Conservation (phyloP, 345 rosid species). For the Cardiospermum halicacabum region DNA sequence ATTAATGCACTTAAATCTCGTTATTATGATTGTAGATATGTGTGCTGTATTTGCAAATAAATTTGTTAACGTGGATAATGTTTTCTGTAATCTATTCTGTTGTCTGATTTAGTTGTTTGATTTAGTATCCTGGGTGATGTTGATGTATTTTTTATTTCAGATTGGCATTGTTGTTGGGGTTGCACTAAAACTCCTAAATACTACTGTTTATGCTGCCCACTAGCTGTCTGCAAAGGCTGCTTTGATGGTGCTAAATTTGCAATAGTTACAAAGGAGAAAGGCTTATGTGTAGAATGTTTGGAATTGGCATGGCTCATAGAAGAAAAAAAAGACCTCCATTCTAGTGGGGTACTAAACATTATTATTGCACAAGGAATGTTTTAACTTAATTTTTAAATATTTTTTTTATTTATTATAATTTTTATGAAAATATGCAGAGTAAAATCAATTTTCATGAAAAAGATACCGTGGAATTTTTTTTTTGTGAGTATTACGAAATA, state of each 20-base stretch:
- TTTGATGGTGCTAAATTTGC: constrained; percentile 27
- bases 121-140: too few relatives aligned
- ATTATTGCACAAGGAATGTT: neutral
- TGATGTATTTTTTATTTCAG: constrained; percentile 28
- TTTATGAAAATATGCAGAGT: constrained; percentile 19
- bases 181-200: constrained; percentile 38
- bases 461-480: constrained; percentile 33
- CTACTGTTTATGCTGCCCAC: constrained; percentile 48
- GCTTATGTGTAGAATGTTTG: constrained; percentile 39
- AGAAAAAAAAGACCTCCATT: constrained; percentile 31
- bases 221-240: constrained; percentile 42
- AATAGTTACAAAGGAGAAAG: constrained; percentile 21
- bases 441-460: constrained; percentile 33
- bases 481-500: constrained; percentile 46
- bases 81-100: too few relatives aligned
- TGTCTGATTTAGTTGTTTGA: too few relatives aligned
- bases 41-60: too few relatives aligned
- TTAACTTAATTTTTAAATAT: neutral
- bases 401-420: neutral
- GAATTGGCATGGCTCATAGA: constrained; percentile 34
- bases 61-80: too few relatives aligned
- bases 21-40: too few relatives aligned
- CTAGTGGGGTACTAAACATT: constrained; percentile 27
- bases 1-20: too few relatives aligned
- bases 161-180: constrained; percentile 42